These are phyloP conservation scores for Kodamaea kaohsiungensis DNA, from an alignment of 805 yeast species.

Conservation along the genomic window DNA sequence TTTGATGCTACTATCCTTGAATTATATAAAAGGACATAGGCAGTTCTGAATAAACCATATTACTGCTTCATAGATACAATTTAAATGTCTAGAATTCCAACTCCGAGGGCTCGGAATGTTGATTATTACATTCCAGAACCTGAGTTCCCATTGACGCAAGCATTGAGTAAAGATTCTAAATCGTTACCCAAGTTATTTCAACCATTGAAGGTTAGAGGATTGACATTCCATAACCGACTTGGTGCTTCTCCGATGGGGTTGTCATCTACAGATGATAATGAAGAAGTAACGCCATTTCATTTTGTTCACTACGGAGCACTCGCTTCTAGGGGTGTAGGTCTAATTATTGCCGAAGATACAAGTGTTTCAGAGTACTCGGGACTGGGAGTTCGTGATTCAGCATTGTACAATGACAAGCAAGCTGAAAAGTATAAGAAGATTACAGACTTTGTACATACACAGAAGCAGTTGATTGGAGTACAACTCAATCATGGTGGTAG, in stretches of 20 bases:
- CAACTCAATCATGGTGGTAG: slow-evolving; percentile 61
- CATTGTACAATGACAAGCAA: slow-evolving; percentile 52
- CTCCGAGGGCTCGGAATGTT: not conserved
- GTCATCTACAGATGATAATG: slow-evolving; percentile 44
- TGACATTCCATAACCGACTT: slow-evolving; percentile 48
- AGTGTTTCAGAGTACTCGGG: slow-evolving; percentile 45
- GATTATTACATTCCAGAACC: slow-evolving; percentile 10
- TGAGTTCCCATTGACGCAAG: not conserved
- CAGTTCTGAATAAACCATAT: no score
- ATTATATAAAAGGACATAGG: no score
- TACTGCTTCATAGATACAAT: no score
- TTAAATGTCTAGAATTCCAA: not conserved
- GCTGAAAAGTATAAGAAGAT: slow-evolving; percentile 40
- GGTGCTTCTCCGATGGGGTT: slow-evolving; percentile 61
- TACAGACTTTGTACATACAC: slow-evolving; percentile 48
- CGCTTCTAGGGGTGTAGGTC: slow-evolving; percentile 51
- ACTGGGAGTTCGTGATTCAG: slow-evolving; percentile 46
- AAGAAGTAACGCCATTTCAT: slow-evolving; percentile 48
- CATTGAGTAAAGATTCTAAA: not conserved
- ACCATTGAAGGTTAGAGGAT: slow-evolving; percentile 43
- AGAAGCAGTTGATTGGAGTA: slow-evolving; percentile 47
- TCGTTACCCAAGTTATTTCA: slow-evolving; percentile 40
- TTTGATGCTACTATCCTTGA: no score
- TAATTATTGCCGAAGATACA: slow-evolving; percentile 48
- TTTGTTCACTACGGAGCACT: slow-evolving; percentile 49